A percentile compares a stretch with the other conserved stretches of the same genome.
Evolutionary conservation across 148 eudicot species (phyloP).

Genomic region (Heliosperma pusillum): DNA sequence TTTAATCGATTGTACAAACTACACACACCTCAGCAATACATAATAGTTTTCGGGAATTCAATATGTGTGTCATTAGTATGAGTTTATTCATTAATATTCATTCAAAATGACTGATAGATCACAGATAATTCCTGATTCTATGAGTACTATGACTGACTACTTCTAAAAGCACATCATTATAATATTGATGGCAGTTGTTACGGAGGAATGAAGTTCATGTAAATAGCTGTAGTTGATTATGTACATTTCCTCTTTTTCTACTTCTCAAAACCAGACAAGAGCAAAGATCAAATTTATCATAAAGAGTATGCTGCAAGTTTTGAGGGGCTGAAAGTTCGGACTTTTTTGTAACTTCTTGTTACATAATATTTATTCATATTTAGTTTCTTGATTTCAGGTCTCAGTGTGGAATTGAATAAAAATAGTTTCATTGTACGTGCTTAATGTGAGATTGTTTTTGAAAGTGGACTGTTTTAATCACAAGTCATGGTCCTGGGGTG

Average conservation of each 20-base stretch:
- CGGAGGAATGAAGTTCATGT: neutral
- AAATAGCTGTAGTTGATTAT: neutral
- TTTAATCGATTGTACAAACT: too few species aligned
- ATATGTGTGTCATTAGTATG: neutral
- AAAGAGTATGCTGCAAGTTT: neutral
- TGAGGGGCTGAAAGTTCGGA: neutral
- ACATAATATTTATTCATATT: neutral
- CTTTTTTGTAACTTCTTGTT: neutral
- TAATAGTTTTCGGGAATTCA: too few species aligned
- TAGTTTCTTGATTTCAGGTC: neutral
- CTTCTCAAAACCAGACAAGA: neutral
- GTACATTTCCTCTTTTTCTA: neutral
- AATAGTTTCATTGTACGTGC: neutral
- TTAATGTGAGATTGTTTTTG: neutral
- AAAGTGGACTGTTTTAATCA: neutral
- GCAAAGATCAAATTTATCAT: neutral
- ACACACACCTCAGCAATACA: too few species aligned
- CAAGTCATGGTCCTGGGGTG: neutral
- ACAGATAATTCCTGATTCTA: neutral
- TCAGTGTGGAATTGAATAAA: neutral
- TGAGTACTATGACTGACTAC: constrained; percentile 1
- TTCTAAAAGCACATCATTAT: neutral
- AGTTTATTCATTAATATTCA: neutral
- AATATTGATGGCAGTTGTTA: neutral
- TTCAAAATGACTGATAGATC: neutral